A percentile compares a stretch with the other conserved stretches of the same genome.
phyloP scores from a whole-genome alignment of 192 early-diverging fungal genomes.

The Linnemannia elongata region DNA sequence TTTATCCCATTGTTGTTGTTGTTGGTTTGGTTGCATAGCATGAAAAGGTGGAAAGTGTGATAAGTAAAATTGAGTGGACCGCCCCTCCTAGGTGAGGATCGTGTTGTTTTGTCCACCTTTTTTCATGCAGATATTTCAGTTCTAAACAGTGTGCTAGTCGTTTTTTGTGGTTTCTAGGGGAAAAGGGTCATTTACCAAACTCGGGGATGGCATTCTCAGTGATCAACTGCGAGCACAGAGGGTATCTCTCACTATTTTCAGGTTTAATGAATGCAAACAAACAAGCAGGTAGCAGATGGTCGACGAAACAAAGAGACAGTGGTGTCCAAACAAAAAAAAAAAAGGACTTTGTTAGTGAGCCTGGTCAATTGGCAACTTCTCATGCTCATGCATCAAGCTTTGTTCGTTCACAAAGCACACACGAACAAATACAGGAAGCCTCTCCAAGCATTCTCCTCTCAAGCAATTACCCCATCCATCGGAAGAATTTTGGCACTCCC shows the following conservation, averaged over 20 bases:
- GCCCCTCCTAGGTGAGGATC: no score
- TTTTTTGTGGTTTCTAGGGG: background rate
- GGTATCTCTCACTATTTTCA: constrained; percentile 87
- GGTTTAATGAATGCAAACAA: no score
- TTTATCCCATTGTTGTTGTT: background rate
- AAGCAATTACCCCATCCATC: constrained; percentile 86
- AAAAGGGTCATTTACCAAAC: constrained; percentile 73
- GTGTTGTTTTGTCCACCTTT: no score
- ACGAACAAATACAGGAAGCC: no score
- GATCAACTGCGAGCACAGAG: constrained; percentile 92
- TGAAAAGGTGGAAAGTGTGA: background rate
- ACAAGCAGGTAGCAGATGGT: background rate
- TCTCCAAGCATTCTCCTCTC: background rate
- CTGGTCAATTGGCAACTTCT: background rate
- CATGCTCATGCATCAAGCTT: background rate
- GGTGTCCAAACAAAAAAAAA: background rate
- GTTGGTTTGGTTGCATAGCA: background rate
- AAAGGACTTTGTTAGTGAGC: background rate
- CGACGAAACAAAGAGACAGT: background rate
- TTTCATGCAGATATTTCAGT: no score
- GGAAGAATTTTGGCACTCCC: constrained; percentile 96
- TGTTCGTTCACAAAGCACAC: background rate
- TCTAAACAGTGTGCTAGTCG: no score
- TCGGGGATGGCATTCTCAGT: constrained; percentile 93
- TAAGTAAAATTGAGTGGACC: background rate